Base-by-base conservation (phyloP, 2,329 filamentous ascomycete genomes). In the Penicillium sp. region DNA sequence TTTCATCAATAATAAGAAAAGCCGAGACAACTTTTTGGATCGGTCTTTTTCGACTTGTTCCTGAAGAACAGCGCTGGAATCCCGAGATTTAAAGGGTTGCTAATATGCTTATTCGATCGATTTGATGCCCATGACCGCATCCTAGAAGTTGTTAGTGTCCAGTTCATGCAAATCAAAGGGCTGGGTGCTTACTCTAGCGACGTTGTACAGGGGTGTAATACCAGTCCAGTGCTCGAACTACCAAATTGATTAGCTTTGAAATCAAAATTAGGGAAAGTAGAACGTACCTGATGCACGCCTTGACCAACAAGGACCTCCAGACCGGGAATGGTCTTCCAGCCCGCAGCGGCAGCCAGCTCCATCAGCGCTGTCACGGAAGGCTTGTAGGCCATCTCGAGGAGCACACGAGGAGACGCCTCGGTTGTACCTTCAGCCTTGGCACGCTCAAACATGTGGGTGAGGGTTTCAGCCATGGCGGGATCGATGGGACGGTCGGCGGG, bases 371-470 rank as follows among this genome's bases (percentile, higher is more conserved):
- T 99, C 52, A 90, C 83, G 0, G 84, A 81, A 21, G 95, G 95
- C 75, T 93, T 96, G 76, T 99, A 99, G 2, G 95, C 93, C 93
- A 99, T 96, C 75, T 99, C 95, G 3, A 98, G 78, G 59, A 98
- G 77, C 13, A 95, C 84, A 21, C 84, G 83, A 26, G 75, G 76
- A 6, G 75, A 75, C 51, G 76, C 75, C 9, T 44, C 49, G 67
- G 54, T 68, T 59, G 68, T 72, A 62, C 65, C 72, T 60, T 25
- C 57, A 59, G 57, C 78, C 77, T 80, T 75, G 5, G 78, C 75
- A 10, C 69, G 69, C 57, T 72, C 65, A 61, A 88, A 85, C 56
- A 87, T 72, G 3, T 73, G 67, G 62, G 78, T 78, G 16, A 97
- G 77, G 1, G 90, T 80, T 64, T 88, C 85, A 23, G 84, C 82